phyloP scores from a whole-genome alignment of 1,284 basidiomycete species.

The Phellopilus nigrolimitatus region DNA sequence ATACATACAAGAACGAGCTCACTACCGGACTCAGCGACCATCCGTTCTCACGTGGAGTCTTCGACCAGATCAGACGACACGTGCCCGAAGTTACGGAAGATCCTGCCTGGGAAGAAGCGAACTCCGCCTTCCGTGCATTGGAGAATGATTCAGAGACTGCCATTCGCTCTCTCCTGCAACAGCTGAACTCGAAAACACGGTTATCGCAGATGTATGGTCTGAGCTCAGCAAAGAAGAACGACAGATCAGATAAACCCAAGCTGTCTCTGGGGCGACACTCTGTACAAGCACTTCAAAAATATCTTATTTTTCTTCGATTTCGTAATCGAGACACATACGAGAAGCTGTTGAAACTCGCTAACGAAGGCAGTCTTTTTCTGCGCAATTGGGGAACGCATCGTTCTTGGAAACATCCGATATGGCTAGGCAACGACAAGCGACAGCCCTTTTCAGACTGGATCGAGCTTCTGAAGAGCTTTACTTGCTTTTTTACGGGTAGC shows the following conservation, averaged over 20 bases:
- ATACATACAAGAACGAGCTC: slow-evolving; percentile 45
- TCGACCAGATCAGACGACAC: slow-evolving; percentile 38
- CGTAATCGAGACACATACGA: slow-evolving; percentile 45
- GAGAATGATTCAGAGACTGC: slow-evolving; percentile 37
- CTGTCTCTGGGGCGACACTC: slow-evolving; percentile 30
- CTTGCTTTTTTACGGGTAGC: slow-evolving; percentile 7
- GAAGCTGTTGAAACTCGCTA: slow-evolving; percentile 20
- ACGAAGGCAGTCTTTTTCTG: slow-evolving; percentile 24
- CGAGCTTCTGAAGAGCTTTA: slow-evolving; percentile 16
- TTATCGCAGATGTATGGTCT: slow-evolving; percentile 24
- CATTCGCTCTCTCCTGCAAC: slow-evolving; percentile 32
- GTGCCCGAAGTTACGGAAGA: slow-evolving; percentile 32
- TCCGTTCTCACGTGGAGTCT: slow-evolving; percentile 31
- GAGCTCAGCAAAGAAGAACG: not conserved
- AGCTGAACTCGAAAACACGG: slow-evolving; percentile 22
- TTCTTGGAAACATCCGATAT: slow-evolving; percentile 17
- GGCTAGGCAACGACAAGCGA: not conserved
- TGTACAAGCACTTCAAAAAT: slow-evolving; percentile 39
- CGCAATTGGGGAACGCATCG: slow-evolving; percentile 21
- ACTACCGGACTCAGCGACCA: slow-evolving; percentile 37
- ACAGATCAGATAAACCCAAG: not conserved
- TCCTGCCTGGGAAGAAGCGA: slow-evolving; percentile 35
- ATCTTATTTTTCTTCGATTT: slow-evolving; percentile 50
- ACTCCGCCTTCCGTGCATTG: slow-evolving; percentile 37
- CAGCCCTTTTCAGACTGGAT: slow-evolving; percentile 6